Base-by-base conservation (phyloP, 306 rosid genomes). In the Oxytropis ochrocephala region DNA sequence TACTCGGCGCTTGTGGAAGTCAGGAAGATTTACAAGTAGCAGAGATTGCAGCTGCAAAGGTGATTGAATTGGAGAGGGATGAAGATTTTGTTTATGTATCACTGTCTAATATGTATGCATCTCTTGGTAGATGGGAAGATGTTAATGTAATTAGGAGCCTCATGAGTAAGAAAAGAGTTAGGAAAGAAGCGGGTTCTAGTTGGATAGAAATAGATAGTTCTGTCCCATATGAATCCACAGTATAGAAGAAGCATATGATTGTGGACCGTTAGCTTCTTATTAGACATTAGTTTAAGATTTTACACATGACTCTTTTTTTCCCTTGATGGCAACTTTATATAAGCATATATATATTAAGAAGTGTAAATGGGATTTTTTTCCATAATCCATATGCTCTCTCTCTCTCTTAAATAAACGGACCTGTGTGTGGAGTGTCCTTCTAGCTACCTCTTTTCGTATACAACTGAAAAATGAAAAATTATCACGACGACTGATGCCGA, bases 21-120 rank as follows among this genome's bases (percentile, higher is more conserved):
- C 78, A 55, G 39, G 70, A 35, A 50, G 90, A 81, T 58, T 67
- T 86, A 49, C 67, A 66, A 27, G 62, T 73, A 6, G 95, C 90
- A 43, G 85, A 82, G 68, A 38, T 29, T 77, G 92, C 85, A 38
- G 90, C 90, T 70, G 84, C 85, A 39, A 86, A 82, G 78, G 83
- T 84, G 73, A 79, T 88, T 52, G 79, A 74, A 62, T 63, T 84
- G 56, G 87, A 81, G 27, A 74, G 82, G 13, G 69, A 81, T 48
- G 87, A 82, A 73, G 95, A 78, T 67, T 84, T 69, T 63, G 87
- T 78, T 2, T 86, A 84, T 77, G 85, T 85, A 75, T 82, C 33
- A 75, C 27, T 90, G 80, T 87, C 87, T 3, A 88, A 90, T 46
- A 70, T 85, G 66, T 84, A 80, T 27, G 91, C 95, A n/a, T 79